Percentiles rank a stretch among this genome's conserved stretches.
phyloP scores from a whole-genome alignment of 2,329 filamentous ascomycete species.

The Xylariaceae sp. region DNA sequence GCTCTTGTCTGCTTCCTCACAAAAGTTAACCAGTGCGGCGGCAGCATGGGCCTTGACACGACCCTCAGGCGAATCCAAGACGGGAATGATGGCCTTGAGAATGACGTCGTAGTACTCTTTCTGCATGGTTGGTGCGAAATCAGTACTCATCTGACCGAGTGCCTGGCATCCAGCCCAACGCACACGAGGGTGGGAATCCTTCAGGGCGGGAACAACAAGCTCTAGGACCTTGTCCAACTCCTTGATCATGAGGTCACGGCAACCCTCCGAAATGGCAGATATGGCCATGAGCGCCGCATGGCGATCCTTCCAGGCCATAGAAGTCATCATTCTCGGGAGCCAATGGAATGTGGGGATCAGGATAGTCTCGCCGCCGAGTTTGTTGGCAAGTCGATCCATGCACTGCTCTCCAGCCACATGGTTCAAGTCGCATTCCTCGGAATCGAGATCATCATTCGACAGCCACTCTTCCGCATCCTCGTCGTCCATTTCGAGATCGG shows the following conservation, averaged over 20 bases:
- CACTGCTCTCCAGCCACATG: constrained; percentile 97
- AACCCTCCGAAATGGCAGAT: constrained; percentile 96
- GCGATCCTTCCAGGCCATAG: constrained; percentile 86
- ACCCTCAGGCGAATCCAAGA: constrained; percentile 82
- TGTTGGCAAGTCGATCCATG: constrained; percentile 96
- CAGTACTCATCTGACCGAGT: constrained; percentile 98
- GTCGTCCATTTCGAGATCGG: constrained; percentile 88
- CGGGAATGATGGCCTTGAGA: constrained; percentile 85
- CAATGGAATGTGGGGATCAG: constrained; percentile 91
- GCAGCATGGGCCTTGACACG: constrained; percentile 96
- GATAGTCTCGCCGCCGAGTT: constrained; percentile 89
- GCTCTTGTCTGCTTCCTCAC: constrained; percentile 91
- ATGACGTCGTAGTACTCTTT: constrained; percentile 87
- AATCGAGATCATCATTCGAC: constrained; percentile 84
- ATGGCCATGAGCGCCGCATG: constrained; percentile 98
- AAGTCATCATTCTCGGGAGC: constrained; percentile 97
- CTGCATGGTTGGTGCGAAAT: constrained; percentile 98
- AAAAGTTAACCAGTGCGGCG: constrained; percentile 98
- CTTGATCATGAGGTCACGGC: constrained; percentile 89
- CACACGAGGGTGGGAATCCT: constrained; percentile 86
- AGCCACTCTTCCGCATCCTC: constrained; percentile 96
- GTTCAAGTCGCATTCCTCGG: constrained; percentile 94
- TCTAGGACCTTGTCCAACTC: constrained; percentile 92
- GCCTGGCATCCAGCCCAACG: constrained; percentile 98
- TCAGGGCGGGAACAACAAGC: constrained; percentile 85